These are phyloP conservation scores for Lepidopterella palustris DNA, from an alignment of 495 filamentous ascomycete species.

Conservation along the genomic window DNA sequence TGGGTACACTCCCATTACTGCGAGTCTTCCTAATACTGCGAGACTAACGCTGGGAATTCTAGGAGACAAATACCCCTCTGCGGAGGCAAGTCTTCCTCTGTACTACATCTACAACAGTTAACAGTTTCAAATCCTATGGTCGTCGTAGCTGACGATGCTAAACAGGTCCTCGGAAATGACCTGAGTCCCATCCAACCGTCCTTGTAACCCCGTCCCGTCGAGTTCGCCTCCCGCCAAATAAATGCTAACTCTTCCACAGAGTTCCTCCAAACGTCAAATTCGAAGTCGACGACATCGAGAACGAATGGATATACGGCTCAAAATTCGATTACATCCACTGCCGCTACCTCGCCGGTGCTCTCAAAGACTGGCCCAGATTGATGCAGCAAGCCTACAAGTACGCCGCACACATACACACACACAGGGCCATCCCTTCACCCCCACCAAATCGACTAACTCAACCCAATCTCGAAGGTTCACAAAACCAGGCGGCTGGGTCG, in stretches of 20 bases:
- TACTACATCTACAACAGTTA: not conserved
- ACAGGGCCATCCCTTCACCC: not conserved
- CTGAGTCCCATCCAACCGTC: constrained; percentile 36
- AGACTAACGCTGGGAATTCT: constrained; percentile 25
- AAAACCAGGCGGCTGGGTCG: constrained; percentile 49
- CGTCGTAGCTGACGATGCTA: not conserved
- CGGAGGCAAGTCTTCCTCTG: not conserved
- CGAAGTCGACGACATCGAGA: constrained; percentile 49
- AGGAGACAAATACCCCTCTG: constrained; percentile 8
- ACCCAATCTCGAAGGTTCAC: constrained; percentile 22
- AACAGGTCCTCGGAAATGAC: constrained; percentile 23
- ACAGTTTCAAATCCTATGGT: not conserved
- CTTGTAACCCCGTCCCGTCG: constrained; percentile 25
- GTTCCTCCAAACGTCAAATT: constrained; percentile 48
- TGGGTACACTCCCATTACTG: constrained; percentile 12
- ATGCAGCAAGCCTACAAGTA: constrained; percentile 34
- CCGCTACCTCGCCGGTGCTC: constrained; percentile 46
- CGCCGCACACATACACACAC: not conserved
- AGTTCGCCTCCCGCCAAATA: constrained; percentile 11
- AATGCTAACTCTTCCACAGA: constrained; percentile 4
- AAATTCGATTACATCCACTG: constrained; percentile 52
- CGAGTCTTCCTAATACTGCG: not conserved
- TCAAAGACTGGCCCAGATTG: constrained; percentile 41
- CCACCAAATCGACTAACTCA: not conserved
- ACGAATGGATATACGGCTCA: constrained; percentile 34